These are phyloP conservation scores for Epichloe uncinata DNA, from an alignment of 2,329 filamentous ascomycete genomes.

Conservation along the genomic window DNA sequence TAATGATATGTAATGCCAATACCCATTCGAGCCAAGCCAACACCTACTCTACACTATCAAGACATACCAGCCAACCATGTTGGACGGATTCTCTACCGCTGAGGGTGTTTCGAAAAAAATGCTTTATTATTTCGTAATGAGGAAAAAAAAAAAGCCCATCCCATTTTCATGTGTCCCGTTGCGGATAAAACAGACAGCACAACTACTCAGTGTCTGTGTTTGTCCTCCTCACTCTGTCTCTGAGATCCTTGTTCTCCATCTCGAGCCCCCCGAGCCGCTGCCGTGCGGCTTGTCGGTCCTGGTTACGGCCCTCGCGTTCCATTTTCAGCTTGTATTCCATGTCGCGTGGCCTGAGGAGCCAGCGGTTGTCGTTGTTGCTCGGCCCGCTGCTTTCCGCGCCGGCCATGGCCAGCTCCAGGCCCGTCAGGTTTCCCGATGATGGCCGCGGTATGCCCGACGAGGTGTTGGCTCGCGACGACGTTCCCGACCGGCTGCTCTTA, in stretches of 20 bases:
- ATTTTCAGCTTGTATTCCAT: conserved; percentile 80
- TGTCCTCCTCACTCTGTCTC: conserved; percentile 41
- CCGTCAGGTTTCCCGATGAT: conserved; percentile 11
- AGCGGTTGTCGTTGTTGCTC: conserved; percentile 49
- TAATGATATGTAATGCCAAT: too few relatives aligned
- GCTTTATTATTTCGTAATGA: too few relatives aligned
- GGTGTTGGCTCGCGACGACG: conserved; percentile 18
- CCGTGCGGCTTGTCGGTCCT: conserved; percentile 73
- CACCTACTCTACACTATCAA: neutral
- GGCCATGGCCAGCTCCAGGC: conserved; percentile 16
- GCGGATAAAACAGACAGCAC: conserved; percentile 2
- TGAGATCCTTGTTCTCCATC: conserved; percentile 58
- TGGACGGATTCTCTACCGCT: neutral
- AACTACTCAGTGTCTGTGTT: conserved; percentile 7
- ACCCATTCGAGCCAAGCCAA: neutral
- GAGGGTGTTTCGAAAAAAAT: neutral
- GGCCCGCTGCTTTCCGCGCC: conserved; percentile 10
- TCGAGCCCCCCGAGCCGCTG: conserved; percentile 68
- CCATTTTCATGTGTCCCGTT: neutral
- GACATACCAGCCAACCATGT: neutral
- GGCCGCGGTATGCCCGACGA: conserved; percentile 15
- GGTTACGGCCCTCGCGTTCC: conserved; percentile 71
- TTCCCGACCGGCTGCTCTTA: conserved; percentile 17
- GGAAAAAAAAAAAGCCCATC: too few relatives aligned
- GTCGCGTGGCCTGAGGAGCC: conserved; percentile 76